A percentile compares a stretch with the other conserved stretches of the same genome.
These are phyloP conservation scores for Leishmania tropica DNA, from an alignment of 208 protist genomes.

Conservation along the genomic window DNA sequence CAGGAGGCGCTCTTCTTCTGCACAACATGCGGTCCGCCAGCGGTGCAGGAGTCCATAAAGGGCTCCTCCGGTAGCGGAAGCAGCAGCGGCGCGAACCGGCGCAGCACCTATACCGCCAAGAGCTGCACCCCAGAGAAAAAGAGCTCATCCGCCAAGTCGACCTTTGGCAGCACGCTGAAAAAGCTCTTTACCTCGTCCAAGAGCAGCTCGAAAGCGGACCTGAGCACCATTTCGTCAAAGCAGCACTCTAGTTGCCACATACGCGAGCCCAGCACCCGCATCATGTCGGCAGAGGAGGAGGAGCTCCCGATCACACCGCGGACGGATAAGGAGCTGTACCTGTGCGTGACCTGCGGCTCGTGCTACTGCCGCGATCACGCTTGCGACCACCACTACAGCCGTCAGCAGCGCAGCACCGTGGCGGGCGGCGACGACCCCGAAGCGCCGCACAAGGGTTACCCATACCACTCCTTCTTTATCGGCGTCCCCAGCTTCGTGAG, in stretches of 20 bases:
- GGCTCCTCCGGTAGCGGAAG: not conserved
- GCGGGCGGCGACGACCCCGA: slow-evolving; percentile 14
- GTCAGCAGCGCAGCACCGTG: slow-evolving; percentile 17
- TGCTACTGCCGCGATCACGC: slow-evolving; percentile 77
- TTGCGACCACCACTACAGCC: slow-evolving; percentile 58
- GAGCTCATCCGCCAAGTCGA: slow-evolving; percentile 17
- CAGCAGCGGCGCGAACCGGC: not conserved
- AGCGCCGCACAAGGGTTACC: slow-evolving; percentile 39
- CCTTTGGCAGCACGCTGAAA: slow-evolving; percentile 21
- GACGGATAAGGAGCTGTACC: slow-evolving; percentile 59
- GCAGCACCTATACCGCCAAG: not conserved
- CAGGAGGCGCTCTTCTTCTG: slow-evolving; percentile 53
- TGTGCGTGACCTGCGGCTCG: slow-evolving; percentile 68
- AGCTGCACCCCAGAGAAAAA: slow-evolving; percentile 22
- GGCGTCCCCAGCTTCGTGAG: slow-evolving; percentile 53
- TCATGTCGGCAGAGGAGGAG: slow-evolving; percentile 45
- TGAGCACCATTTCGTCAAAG: slow-evolving; percentile 8
- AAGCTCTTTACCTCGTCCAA: slow-evolving; percentile 34
- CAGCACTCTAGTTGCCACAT: not conserved
- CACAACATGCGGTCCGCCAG: slow-evolving; percentile 39
- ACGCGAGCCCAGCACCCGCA: slow-evolving; percentile 18
- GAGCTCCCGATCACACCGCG: slow-evolving; percentile 52
- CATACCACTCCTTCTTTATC: slow-evolving; percentile 69
- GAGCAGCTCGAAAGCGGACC: slow-evolving; percentile 23
- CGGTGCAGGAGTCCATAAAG: slow-evolving; percentile 35